Evolutionary conservation across 345 rosid genomes (phyloP).

Genomic region (Acer yangbiense): DNA sequence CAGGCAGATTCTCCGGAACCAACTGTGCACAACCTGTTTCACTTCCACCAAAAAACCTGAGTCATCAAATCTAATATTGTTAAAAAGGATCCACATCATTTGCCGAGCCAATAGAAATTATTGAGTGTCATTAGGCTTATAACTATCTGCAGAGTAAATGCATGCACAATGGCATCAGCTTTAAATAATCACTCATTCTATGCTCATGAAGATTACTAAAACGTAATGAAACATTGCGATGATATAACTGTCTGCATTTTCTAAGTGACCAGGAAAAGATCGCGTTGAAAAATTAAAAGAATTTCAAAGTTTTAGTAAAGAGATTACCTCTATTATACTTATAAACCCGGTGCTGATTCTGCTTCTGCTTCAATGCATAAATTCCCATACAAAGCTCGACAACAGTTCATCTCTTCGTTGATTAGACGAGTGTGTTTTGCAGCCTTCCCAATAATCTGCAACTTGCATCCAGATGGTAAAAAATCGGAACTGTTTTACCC

Average conservation of each 20-base stretch:
- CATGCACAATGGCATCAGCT: not conserved
- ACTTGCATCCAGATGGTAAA: not conserved
- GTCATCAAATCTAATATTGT: not conserved
- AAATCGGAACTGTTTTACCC: constrained; percentile 9
- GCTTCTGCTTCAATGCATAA: constrained; percentile 52
- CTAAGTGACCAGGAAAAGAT: no score
- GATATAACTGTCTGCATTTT: not conserved
- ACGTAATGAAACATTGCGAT: not conserved
- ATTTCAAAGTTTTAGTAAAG: not conserved
- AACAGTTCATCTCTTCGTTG: constrained; percentile 32
- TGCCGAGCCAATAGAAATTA: not conserved
- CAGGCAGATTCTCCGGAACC: not conserved
- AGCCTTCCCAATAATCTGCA: constrained; percentile 32
- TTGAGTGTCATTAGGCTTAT: not conserved
- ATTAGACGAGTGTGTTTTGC: constrained; percentile 22
- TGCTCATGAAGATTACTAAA: not conserved
- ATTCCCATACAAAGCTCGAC: constrained; percentile 30
- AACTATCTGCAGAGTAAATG: not conserved
- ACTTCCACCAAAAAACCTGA: not conserved
- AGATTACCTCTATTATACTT: constrained; percentile 31
- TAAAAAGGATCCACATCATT: not conserved
- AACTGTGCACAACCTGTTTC: not conserved
- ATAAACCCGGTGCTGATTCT: constrained; percentile 43
- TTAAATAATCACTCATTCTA: not conserved
- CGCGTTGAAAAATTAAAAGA: not conserved